Evolutionary conservation across 345 rosid species (phyloP).

Genomic region (Ceriops zippeliana): DNA sequence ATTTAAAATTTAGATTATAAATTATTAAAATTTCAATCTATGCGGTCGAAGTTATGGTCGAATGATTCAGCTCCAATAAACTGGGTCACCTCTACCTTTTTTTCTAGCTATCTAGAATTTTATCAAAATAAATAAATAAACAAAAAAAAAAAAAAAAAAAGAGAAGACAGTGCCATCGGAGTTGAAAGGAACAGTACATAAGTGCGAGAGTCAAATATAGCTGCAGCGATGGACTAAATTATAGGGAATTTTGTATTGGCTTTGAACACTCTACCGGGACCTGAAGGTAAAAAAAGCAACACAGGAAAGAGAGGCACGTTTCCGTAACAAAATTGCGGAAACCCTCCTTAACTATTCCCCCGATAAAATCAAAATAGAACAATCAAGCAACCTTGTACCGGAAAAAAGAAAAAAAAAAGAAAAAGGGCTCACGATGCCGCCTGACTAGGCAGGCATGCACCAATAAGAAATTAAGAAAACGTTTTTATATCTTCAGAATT

Average conservation of each 20-base stretch:
- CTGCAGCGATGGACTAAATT: conserved; percentile 15
- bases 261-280: neutral
- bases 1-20: no score
- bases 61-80: no score
- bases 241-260: conserved; percentile 11
- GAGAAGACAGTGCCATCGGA: no score
- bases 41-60: no score
- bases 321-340: neutral
- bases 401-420: neutral
- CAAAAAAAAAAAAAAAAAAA: no score
- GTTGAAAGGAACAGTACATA: neutral
- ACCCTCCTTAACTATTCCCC: neutral
- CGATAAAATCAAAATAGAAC: neutral
- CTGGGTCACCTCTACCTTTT: no score
- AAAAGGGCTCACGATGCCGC: conserved; percentile 22
- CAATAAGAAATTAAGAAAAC: conserved; percentile 11
- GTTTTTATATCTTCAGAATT: neutral
- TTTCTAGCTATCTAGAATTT: no score
- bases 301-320: neutral
- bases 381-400: neutral
- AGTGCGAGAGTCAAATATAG: conserved; percentile 21
- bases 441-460: conserved; percentile 8
- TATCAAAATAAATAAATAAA: no score
- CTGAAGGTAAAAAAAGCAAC: conserved; percentile 13
- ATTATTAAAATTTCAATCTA: no score